These are phyloP conservation scores for Apocynum venetum DNA, from an alignment of 257 asterid species.

Conservation along the genomic window DNA sequence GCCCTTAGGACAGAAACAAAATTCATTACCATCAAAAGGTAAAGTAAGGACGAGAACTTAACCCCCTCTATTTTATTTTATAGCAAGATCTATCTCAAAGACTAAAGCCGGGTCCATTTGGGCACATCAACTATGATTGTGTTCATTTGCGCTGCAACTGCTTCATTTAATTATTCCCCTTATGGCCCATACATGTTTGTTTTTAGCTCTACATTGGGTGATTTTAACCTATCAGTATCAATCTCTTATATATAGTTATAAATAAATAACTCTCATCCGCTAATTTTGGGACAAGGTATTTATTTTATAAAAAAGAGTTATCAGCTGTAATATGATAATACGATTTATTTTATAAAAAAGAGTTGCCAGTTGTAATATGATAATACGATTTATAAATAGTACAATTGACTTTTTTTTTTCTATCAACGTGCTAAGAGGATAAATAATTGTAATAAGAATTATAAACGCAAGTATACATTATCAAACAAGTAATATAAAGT, in stretches of 20 bases:
- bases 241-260: no score
- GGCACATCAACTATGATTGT: not conserved
- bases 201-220: not conserved
- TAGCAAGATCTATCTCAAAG: not conserved
- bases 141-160: not conserved
- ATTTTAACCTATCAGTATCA: not conserved
- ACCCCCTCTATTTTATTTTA: not conserved
- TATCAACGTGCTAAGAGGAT: no score
- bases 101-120: not conserved
- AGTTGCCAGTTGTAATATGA: no score
- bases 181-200: not conserved
- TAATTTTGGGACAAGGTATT: no score
- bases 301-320: no score
- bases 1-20: not conserved
- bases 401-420: no score
- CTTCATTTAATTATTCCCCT: not conserved
- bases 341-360: no score
- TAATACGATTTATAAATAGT: no score
- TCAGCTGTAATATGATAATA: no score
- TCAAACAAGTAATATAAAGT: no score
- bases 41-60: not conserved
- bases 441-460: no score
- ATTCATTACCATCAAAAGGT: not conserved
- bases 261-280: not conserved
- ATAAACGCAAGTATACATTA: no score